Base-by-base conservation (phyloP, 805 yeast species). In the Candida taoyuanica region DNA sequence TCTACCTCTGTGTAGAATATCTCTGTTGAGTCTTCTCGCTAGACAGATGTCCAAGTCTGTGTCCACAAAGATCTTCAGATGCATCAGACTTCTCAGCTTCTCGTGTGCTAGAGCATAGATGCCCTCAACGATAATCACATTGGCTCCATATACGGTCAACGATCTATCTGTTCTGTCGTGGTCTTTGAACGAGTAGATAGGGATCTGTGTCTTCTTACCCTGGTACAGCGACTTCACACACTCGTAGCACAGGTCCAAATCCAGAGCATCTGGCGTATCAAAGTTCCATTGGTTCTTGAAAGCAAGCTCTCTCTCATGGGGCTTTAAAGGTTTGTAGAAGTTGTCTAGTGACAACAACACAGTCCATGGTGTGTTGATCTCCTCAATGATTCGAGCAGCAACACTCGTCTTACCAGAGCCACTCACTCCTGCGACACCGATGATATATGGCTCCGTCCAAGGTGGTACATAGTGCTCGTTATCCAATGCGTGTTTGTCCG, bases 321-420 rank as follows among this genome's bases (percentile, higher is more conserved):
- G 63, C 2, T 68, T 70, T 48, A 93, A 67, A 0, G 93, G 93
- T 33, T 73, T 77, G 64, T 93, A 93, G 58, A 91, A 93, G 61
- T 91, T 91, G 58, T 93, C 98, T 64, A 88, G 70, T 2, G 96
- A 84, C 16, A 91, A 56, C 40, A 93, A 67, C 11, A 93, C 91
- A 0, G 97, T 86, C 96, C 98, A 89, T 1, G 98, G 98, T 39
- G 86, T 86, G 62, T 86, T 81, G 43, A 78, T 67, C 44, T 80
- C 78, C 39, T 81, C 75, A 36, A 89, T 85, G 50, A 93, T 81
- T 46, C 76, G 74, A 27, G 87, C 79, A 0, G 97, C 93, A 15
- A 93, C 86, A 25, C 95, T 82, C 0, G 98, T 91, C 57, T 91
- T 91, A 2, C 98, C 98, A 0, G 96, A 85, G 2, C 98, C 94